A percentile compares a stretch with the other conserved stretches of the same genome.
phyloP scores from a whole-genome alignment of 164 flowering plant genomes.

The Saururus chinensis region DNA sequence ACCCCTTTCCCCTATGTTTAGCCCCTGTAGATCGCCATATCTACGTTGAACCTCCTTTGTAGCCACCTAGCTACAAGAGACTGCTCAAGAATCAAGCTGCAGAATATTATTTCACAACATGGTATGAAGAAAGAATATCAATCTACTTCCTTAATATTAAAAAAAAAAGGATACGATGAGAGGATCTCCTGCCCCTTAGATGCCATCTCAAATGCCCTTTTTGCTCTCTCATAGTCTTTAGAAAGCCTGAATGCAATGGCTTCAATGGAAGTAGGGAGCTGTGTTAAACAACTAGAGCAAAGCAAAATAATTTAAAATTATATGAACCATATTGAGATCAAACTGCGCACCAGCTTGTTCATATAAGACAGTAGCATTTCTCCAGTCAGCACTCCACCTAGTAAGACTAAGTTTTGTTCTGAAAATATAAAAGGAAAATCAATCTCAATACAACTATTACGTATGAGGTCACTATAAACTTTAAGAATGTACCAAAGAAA shows the following conservation, averaged over 20 bases:
- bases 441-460: not conserved
- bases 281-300: not conserved
- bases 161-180: slow-evolving; percentile 67
- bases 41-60: too few relatives aligned
- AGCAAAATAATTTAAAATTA: not conserved
- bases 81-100: too few relatives aligned
- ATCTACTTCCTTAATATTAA: not conserved
- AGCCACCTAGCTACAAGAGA: too few relatives aligned
- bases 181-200: slow-evolving; percentile 95
- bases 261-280: slow-evolving; percentile 19
- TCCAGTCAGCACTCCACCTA: slow-evolving; percentile 98
- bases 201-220: slow-evolving; percentile 81
- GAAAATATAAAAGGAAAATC: slow-evolving; percentile 6
- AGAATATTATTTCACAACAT: too few relatives aligned
- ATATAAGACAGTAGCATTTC: slow-evolving; percentile 57
- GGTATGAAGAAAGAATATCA: not conserved
- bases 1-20: too few relatives aligned
- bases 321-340: not conserved
- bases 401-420: slow-evolving; percentile 83
- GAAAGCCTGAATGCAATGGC: slow-evolving; percentile 56
- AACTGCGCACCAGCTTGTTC: slow-evolving; percentile 74
- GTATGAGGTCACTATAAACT: not conserved
- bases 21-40: too few relatives aligned
- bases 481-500: not conserved
- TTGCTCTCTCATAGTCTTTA: slow-evolving; percentile 67